Base-by-base conservation (phyloP, 352 stramenopile species). In the Plasmopara halstedii region DNA sequence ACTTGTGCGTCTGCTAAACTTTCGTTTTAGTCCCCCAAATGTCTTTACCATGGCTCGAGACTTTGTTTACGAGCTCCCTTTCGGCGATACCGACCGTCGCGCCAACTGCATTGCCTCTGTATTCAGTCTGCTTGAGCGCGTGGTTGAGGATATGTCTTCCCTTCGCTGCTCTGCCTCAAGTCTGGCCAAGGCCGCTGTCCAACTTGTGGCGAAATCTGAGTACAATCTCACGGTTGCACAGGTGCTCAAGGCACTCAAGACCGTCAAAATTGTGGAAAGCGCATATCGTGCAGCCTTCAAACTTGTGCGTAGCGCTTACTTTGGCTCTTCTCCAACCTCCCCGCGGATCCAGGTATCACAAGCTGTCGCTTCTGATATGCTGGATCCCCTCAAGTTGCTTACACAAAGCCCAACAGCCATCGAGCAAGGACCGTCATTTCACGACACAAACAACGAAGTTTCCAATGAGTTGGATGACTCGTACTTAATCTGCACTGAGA, bases 21-120 rank as follows among this genome's bases (percentile, higher is more conserved):
- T 80, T 63, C 73, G 75, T 8, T 75, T 90, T 25, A 84, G 79
- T 21, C 73, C 75, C 19, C 71, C 73, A 1, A 84, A 83, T 29
- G 44, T 53, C 9, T 76, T 86, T 48, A 81, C 69, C 0, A 84
- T 84, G 46, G 73, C 73, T 3, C 69, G 78, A 2, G 75, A 87
- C 51, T 71, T 88, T 20, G 61, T 78, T 5, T 42, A 68, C 26
- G 57, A 76, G 9, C 45, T 83, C 8, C 61, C 54, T 1, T 56
- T 61, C 19, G 15, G 42, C 13, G 46, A 61, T 31, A 39, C 31
- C 2, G 50, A 66, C 22, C 47, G 31, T 11, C 51, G 57, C 4
- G 42, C 49, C 17, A 62, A 60, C 43, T 69, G 60, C 49, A 45
- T 70, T 20, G 53, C 52, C 2, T 70, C 64, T 1, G 60, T 70